phyloP scores from a whole-genome alignment of 805 yeast genomes.

The Kockiozyma suomiensis region DNA sequence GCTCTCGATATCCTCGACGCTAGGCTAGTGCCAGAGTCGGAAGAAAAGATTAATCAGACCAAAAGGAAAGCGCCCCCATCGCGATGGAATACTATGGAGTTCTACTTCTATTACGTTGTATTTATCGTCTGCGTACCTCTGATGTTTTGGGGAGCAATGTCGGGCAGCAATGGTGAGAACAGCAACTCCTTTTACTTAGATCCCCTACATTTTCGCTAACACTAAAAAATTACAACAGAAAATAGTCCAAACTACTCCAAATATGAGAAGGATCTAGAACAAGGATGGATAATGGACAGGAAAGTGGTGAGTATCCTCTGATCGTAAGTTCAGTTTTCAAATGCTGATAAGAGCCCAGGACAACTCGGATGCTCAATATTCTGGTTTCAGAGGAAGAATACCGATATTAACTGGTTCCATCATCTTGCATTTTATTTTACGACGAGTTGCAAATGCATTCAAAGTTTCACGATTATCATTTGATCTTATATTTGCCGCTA shows the following conservation, averaged over 20 bases:
- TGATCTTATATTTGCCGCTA: constrained; percentile 70
- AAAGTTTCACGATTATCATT: constrained; percentile 53
- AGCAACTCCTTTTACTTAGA: neutral
- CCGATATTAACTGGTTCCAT: constrained; percentile 61
- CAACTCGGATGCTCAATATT: constrained; percentile 86
- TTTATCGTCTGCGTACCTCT: constrained; percentile 75
- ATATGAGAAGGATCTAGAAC: constrained; percentile 61
- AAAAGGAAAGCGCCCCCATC: constrained; percentile 45
- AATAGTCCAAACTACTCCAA: constrained; percentile 70
- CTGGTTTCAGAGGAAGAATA: constrained; percentile 82
- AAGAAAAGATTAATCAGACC: constrained; percentile 38
- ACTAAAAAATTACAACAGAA: constrained; percentile 42
- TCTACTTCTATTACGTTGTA: constrained; percentile 62
- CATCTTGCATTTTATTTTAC: constrained; percentile 54
- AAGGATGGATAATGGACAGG: constrained; percentile 90
- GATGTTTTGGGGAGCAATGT: constrained; percentile 80
- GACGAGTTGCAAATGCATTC: constrained; percentile 44
- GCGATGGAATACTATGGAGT: constrained; percentile 79
- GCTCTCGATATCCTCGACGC: constrained; percentile 49
- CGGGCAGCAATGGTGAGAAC: constrained; percentile 58
- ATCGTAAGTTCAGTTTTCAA: neutral
- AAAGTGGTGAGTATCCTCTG: constrained; percentile 53
- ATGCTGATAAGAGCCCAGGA: constrained; percentile 47
- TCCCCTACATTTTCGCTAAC: no score
- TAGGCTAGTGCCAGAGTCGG: constrained; percentile 45